phyloP scores from a whole-genome alignment of 75 land plant species.

The Chamaecyparis obtusa region DNA sequence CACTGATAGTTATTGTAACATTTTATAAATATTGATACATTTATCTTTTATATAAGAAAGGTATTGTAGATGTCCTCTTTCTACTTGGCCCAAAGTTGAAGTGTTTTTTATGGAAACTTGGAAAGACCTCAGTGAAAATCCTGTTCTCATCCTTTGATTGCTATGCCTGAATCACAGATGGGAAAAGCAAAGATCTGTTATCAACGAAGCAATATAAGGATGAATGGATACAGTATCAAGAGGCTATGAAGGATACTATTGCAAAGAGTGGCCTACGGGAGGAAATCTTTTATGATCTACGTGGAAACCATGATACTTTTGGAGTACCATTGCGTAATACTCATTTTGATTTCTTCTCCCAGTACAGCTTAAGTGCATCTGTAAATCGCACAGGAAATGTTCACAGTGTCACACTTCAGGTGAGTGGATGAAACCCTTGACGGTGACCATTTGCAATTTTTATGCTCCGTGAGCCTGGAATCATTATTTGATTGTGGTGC shows the following conservation, averaged over 20 bases:
- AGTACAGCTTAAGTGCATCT: slow-evolving; percentile 76
- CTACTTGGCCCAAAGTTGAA: neutral
- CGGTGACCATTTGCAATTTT: neutral
- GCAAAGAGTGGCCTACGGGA: slow-evolving; percentile 71
- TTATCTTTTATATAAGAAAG: too few relatives aligned
- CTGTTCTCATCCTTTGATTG: neutral
- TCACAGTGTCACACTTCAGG: slow-evolving; percentile 88
- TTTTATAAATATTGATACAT: too few relatives aligned
- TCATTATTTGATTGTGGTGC: neutral
- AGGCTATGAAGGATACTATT: slow-evolving; percentile 60
- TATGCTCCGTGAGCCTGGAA: neutral
- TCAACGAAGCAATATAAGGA: slow-evolving; percentile 71
- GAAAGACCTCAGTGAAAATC: neutral
- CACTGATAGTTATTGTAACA: too few relatives aligned
- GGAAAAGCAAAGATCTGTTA: slow-evolving; percentile 79
- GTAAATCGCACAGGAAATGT: slow-evolving; percentile 59
- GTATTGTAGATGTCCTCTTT: neutral
- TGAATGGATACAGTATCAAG: slow-evolving; percentile 84
- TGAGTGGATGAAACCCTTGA: slow-evolving; percentile 13
- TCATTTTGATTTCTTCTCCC: slow-evolving; percentile 62
- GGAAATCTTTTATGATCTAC: slow-evolving; percentile 74
- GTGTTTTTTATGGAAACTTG: neutral
- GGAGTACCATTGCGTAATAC: slow-evolving; percentile 76
- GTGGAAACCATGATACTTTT: slow-evolving; percentile 98
- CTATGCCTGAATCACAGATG: slow-evolving; percentile 48